Percentiles rank a stretch among this genome's conserved stretches.
Conservation (phyloP, 371 early-diverging fungal genomes). For the Zychaea mexicana region DNA sequence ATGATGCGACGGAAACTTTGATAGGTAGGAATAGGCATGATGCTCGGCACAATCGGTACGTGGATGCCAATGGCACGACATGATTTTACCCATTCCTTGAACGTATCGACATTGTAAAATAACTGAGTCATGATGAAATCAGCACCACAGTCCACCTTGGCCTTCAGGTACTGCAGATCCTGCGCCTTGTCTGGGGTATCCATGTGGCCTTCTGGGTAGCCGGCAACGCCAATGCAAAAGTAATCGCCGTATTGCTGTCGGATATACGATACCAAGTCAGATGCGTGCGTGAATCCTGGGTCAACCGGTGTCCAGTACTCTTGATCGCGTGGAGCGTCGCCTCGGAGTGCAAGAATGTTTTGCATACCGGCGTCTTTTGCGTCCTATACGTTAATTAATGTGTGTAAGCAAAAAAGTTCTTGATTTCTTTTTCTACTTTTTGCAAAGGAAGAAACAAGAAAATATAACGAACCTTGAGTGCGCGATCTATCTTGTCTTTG, state of each 20-base stretch:
- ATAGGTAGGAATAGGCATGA: constrained; percentile 94
- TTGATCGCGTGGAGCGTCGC: constrained; percentile 81
- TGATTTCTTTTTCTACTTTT: not conserved
- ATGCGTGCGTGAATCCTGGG: constrained; percentile 81
- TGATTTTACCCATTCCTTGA: constrained; percentile 72
- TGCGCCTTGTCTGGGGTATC: constrained; percentile 61
- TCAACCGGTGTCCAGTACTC: constrained; percentile 83
- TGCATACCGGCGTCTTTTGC: constrained; percentile 89
- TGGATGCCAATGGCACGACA: constrained; percentile 66
- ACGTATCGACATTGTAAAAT: constrained; percentile 84
- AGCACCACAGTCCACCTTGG: constrained; percentile 90
- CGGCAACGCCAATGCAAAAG: constrained; percentile 96
- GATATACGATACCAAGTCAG: constrained; percentile 92
- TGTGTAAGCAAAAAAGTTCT: not conserved
- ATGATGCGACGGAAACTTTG: constrained; percentile 90
- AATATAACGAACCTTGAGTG: constrained; percentile 70
- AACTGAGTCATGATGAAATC: constrained; percentile 95
- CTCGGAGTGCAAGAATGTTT: constrained; percentile 95
- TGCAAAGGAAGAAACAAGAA: not conserved
- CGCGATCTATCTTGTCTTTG: constrained; percentile 78
- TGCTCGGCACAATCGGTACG: constrained; percentile 91
- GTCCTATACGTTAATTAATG: constrained; percentile 44
- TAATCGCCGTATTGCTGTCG: constrained; percentile 85
- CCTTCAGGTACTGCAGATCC: constrained; percentile 70
- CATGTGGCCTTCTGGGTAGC: constrained; percentile 95